Evolutionary conservation across 202 grass and related monocot species (phyloP), one percentile per base, ranked within the genome.

Genomic region (Setaria italica): DNA sequence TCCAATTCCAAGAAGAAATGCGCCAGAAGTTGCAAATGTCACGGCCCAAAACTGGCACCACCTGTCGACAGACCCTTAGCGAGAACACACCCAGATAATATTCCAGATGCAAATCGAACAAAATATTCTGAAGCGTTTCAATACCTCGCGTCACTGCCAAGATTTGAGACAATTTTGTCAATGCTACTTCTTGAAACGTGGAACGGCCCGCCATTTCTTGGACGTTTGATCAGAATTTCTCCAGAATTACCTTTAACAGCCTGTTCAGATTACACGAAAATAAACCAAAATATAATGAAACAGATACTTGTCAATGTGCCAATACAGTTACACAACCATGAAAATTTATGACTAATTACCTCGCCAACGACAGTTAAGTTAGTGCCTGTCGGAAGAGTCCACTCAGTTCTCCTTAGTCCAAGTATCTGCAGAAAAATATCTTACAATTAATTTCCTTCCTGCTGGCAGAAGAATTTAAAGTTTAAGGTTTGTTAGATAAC

Each of bases 361-460:
- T 93, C 88, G 47, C 91, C 91, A 86, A 93, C 85, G 78, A 93
- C 86, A 74, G 85, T 88, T 75, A 93, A 84, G 32, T 83, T 62
- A 72, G 69, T 76, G 58, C 91, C 86, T 43, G 83, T 93, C n/a
- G 83, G 83, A 88, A 93, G 91, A 86, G 88, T 80, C 64, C 54
- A 86, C 81, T 93, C 88, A 25, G 82, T 90, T 57, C 83, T 57
- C 69, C 83, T 84, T 80, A 93, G 78, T 70, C 91, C 91, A 67
- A 93, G 79, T 86, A 93, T 86, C 91, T 90, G 85, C 20, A 81
- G 80, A 32, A 86, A 76, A 21, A 12, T 41, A 43, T 15, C 20
- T 77, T 30, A 25, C 10, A 33, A 60, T 46, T 4, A 46, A 3
- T 19, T 43, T 25, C 32, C 29, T 75, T 56, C 72, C 49, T 20